Conservation (phyloP, 345 rosid genomes). For the Salix suchowensis region DNA sequence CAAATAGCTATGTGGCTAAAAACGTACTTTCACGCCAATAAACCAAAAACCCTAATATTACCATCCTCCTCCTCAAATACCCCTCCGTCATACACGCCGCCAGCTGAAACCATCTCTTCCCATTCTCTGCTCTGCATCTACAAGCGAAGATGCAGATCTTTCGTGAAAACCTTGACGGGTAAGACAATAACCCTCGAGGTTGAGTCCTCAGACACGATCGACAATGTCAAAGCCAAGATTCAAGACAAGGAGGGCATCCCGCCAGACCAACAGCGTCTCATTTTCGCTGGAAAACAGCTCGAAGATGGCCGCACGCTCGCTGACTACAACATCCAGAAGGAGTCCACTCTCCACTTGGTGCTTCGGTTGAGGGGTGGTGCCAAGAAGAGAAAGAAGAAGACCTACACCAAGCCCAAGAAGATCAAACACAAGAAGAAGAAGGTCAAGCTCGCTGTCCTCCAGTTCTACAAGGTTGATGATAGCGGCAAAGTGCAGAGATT, state of each 20-base stretch:
- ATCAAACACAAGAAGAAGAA: conserved; percentile 31
- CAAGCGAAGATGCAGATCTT: conserved; percentile 23
- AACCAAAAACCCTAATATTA: neutral
- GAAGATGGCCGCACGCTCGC: conserved; percentile 22
- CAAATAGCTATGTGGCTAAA: neutral
- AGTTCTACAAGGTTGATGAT: conserved; percentile 28
- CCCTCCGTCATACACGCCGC: neutral
- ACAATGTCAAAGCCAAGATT: conserved; percentile 29
- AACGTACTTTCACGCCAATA: neutral
- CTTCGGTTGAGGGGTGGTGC: conserved; percentile 17
- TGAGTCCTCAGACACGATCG: conserved; percentile 18
- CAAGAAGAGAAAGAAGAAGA: conserved; percentile 29
- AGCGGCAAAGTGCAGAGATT: conserved; percentile 20
- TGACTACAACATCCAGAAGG: conserved; percentile 28
- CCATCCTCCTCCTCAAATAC: neutral
- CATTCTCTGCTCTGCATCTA: neutral
- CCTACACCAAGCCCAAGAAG: conserved; percentile 28
- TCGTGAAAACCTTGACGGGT: conserved; percentile 25
- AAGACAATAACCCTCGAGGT: conserved; percentile 28
- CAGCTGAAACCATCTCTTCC: neutral
- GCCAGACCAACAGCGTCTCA: conserved; percentile 20
- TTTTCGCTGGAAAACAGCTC: conserved; percentile 21
- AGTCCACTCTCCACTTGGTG: conserved; percentile 25
- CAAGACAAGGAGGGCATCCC: conserved; percentile 26
- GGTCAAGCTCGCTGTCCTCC: conserved; percentile 24